phyloP scores from a whole-genome alignment of 768 basidiomycete species.

The Cytidiella melzeri region DNA sequence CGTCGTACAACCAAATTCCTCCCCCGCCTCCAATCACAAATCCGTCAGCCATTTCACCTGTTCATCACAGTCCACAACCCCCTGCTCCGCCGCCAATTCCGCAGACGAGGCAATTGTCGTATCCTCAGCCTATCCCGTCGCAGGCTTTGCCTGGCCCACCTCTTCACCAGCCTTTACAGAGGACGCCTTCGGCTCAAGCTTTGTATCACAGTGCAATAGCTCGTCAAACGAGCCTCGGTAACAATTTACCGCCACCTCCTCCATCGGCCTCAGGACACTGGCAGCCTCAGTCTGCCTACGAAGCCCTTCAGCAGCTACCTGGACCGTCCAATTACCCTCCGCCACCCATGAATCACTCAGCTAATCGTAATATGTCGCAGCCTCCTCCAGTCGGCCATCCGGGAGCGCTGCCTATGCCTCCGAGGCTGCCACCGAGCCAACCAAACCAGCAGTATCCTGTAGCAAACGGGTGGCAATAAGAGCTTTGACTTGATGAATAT shows the following conservation, averaged over 20 bases:
- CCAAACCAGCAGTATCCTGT: background rate
- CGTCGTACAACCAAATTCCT: slow-evolving; percentile 27
- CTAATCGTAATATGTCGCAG: background rate
- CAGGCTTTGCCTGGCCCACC: slow-evolving; percentile 20
- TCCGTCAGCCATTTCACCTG: background rate
- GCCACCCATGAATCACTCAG: background rate
- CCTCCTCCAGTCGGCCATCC: background rate
- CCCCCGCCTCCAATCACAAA: slow-evolving; percentile 5
- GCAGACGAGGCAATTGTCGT: slow-evolving; percentile 2
- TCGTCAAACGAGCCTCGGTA: slow-evolving; percentile 1
- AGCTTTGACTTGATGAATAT: no score
- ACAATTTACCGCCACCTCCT: slow-evolving; percentile 14
- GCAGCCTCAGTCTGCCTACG: slow-evolving; percentile 7
- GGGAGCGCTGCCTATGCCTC: background rate
- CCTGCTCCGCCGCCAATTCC: background rate
- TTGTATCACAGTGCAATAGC: background rate
- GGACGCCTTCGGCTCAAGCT: slow-evolving; percentile 4
- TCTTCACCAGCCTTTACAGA: slow-evolving; percentile 20
- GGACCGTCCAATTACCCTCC: background rate
- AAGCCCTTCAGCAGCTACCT: background rate
- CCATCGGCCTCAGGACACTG: slow-evolving; percentile 14
- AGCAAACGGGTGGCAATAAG: background rate
- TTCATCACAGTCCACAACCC: background rate
- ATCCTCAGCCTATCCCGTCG: slow-evolving; percentile 4
- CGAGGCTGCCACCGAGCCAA: background rate